Conservation (phyloP, 1,284 basidiomycete species). For the Tilletia walkeri region DNA sequence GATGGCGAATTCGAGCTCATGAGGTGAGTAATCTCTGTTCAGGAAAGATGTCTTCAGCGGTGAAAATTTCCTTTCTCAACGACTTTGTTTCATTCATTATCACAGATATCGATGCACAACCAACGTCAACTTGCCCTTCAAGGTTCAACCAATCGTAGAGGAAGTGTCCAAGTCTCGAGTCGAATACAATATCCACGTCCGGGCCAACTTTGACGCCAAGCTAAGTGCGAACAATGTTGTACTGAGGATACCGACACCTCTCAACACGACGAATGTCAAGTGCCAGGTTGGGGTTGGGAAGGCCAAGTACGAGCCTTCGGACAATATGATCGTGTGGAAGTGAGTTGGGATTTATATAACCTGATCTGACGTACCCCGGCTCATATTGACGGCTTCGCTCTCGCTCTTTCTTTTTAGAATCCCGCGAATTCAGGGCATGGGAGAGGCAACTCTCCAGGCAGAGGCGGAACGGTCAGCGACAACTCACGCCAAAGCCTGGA, state of each 20-base stretch:
- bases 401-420: slow-evolving; percentile 63
- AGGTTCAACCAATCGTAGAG: slow-evolving; percentile 83
- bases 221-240: slow-evolving; percentile 90
- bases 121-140: slow-evolving; percentile 90
- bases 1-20: slow-evolving; percentile 99
- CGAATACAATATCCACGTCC: slow-evolving; percentile 83
- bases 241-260: slow-evolving; percentile 87
- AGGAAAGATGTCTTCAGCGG: too few species aligned
- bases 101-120: slow-evolving; percentile 79
- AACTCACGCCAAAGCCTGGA: slow-evolving; percentile 90
- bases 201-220: slow-evolving; percentile 85
- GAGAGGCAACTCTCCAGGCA: slow-evolving; percentile 81
- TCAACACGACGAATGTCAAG: slow-evolving; percentile 87
- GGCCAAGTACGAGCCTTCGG: slow-evolving; percentile 92
- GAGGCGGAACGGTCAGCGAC: slow-evolving; percentile 80
- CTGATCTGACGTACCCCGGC: too few species aligned
- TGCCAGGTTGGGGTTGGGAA: slow-evolving; percentile 88
- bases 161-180: slow-evolving; percentile 89
- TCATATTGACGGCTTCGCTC: too few species aligned
- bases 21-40: slow-evolving; percentile 60
- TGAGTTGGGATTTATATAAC: slow-evolving; percentile 59
- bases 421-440: slow-evolving; percentile 83
- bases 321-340: slow-evolving; percentile 98
- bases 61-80: too few species aligned
- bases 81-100: not conserved